Evolutionary conservation across 2,329 filamentous ascomycete species (phyloP).

Genomic region (Neonectria neomacrospora): DNA sequence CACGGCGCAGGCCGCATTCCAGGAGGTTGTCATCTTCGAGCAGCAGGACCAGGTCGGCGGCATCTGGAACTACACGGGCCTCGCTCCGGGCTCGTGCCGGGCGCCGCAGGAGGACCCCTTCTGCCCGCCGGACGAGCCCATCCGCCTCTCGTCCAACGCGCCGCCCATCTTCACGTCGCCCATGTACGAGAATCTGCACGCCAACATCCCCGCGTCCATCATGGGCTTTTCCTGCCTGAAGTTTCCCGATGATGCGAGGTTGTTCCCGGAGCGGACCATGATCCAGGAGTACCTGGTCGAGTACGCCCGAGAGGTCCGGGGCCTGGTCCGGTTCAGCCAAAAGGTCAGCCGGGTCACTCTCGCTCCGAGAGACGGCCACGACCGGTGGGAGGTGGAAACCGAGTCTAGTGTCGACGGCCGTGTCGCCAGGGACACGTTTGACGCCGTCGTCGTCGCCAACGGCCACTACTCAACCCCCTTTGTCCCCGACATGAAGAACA

Average conservation of each 20-base stretch:
- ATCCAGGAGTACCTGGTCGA: slow-evolving; percentile 79
- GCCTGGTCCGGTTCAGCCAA: slow-evolving; percentile 75
- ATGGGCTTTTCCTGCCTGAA: slow-evolving; percentile 82
- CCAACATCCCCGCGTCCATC: slow-evolving; percentile 83
- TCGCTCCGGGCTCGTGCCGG: slow-evolving; percentile 57
- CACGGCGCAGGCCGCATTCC: slow-evolving; percentile 73
- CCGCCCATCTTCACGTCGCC: slow-evolving; percentile 79
- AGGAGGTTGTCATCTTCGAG: slow-evolving; percentile 81
- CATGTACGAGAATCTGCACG: slow-evolving; percentile 84
- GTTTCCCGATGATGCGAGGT: slow-evolving; percentile 71
- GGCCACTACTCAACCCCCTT: slow-evolving; percentile 79
- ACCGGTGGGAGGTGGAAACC: slow-evolving; percentile 71
- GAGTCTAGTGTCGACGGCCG: slow-evolving; percentile 59
- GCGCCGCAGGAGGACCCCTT: slow-evolving; percentile 78
- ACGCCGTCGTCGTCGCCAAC: slow-evolving; percentile 79
- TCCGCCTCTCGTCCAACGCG: slow-evolving; percentile 55
- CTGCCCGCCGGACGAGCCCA: slow-evolving; percentile 70
- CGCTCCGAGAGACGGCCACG: slow-evolving; percentile 43
- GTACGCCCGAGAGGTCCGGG: slow-evolving; percentile 75
- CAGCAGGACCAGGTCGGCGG: slow-evolving; percentile 82
- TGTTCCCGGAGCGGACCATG: slow-evolving; percentile 78
- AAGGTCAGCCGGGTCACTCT: slow-evolving; percentile 71
- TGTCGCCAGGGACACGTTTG: slow-evolving; percentile 64
- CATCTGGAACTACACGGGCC: slow-evolving; percentile 82
- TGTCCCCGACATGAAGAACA: slow-evolving; percentile 70